These are phyloP conservation scores for Bertia moriformis DNA, from an alignment of 2,329 filamentous ascomycete genomes.

Conservation along the genomic window DNA sequence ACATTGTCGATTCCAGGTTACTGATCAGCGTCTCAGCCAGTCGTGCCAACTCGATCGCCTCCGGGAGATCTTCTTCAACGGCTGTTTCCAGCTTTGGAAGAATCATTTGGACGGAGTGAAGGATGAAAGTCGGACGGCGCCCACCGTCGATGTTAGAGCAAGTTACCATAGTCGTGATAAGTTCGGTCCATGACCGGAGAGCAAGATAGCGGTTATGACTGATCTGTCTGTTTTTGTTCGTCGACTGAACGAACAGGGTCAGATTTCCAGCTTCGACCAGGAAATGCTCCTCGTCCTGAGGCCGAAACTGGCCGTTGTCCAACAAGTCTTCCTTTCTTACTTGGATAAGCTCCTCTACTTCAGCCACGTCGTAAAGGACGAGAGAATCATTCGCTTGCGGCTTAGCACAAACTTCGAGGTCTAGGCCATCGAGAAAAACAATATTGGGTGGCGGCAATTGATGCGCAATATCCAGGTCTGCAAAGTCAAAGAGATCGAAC, in stretches of 20 bases:
- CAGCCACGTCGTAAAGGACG: slow-evolving; percentile 29
- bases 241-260: background rate
- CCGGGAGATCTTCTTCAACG: slow-evolving; percentile 29
- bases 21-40: slow-evolving; percentile 29
- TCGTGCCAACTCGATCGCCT: slow-evolving; percentile 36
- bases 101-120: slow-evolving; percentile 44
- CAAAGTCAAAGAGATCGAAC: slow-evolving; percentile 51
- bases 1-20: slow-evolving; percentile 27
- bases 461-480: slow-evolving; percentile 34
- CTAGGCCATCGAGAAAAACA: slow-evolving; percentile 28
- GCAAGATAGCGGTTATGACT: slow-evolving; percentile 25
- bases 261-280: background rate
- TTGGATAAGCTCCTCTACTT: slow-evolving; percentile 33
- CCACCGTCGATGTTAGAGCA: slow-evolving; percentile 36
- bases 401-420: slow-evolving; percentile 29
- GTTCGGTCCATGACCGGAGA: slow-evolving; percentile 44
- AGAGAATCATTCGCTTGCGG: slow-evolving; percentile 22
- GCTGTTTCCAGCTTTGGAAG: slow-evolving; percentile 45
- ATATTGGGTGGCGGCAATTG: slow-evolving; percentile 21
- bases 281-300: background rate
- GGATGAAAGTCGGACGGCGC: slow-evolving; percentile 32
- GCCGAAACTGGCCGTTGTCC: slow-evolving; percentile 8
- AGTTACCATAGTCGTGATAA: slow-evolving; percentile 40
- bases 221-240: background rate
- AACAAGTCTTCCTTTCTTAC: slow-evolving; percentile 7